Evolutionary conservation across 106 monocot species (phyloP), one percentile per base, ranked within the genome.

Genomic region (Vanilla planifolia): DNA sequence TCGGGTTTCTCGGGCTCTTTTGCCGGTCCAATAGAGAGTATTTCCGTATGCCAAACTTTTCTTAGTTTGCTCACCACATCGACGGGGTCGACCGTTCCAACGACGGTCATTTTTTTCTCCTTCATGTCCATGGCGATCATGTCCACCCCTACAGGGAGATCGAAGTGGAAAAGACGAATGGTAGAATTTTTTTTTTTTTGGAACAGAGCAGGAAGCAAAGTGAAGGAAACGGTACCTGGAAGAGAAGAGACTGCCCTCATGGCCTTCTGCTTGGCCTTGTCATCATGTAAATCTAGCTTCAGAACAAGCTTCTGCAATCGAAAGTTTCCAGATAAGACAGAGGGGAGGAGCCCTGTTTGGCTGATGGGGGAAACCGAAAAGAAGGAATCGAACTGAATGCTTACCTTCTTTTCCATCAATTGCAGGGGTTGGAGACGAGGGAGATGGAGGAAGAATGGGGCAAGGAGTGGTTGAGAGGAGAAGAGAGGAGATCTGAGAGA

Each of bases 201-300:
- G 8, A 48, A 5, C 27, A 1, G 6, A 10, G 4, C 8, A 11
- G 11, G 10, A 51, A 51, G 28, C 6, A 53, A 13, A 26, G 1
- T 26, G 23, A 61, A 22, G 43, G 32, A 29, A 5, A 1, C 13
- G 9, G 24, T 44, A 66, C 82, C 82, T 73, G 67, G 25, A 52
- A 83, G 41, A 4, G 63, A 48, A 13, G 77, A 70, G 0, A 78
- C 78, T 29, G 71, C 67, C 46, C 74, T 78, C 27, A 83, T 50
- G 6, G 83, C 83, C 63, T 71, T 83, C 53, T 74, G 60, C 56
- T 83, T 83, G 27, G 28, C 78, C 55, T 78, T 83, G 51, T 78
- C 63, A 59, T 83, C 78, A 40, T 77, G 74, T 33, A 83, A 32
- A 63, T 78, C 78, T 35, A 83, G 58, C 20, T 44, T 71, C 66